Percentiles rank a stretch among this genome's conserved stretches.
Conservation (phyloP, 192 early-diverging fungal genomes). For the Rhizophagus prolifer region DNA sequence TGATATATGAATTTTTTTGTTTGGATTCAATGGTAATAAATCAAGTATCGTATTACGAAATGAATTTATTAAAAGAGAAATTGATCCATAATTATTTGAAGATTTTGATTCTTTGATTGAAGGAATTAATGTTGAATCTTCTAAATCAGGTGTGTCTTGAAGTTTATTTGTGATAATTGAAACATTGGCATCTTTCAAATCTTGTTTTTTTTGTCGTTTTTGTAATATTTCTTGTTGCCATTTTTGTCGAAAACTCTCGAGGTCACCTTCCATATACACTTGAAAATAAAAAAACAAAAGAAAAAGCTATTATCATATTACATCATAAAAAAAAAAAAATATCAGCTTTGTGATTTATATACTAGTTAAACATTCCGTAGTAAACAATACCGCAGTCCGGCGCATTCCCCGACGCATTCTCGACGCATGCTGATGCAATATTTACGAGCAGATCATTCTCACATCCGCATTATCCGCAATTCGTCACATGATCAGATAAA, state of each 20-base stretch:
- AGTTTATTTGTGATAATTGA: not conserved
- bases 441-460: too few species aligned
- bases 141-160: not conserved
- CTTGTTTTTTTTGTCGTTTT: not conserved
- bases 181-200: not conserved
- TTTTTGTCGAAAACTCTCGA: not conserved
- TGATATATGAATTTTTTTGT: constrained; percentile 34
- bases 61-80: constrained; percentile 2
- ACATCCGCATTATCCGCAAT: too few species aligned
- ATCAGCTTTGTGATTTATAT: too few species aligned
- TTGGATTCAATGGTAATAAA: constrained; percentile 31
- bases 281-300: too few species aligned
- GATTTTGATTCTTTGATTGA: too few species aligned
- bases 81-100: not conserved
- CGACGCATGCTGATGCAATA: too few species aligned
- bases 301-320: too few species aligned
- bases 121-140: not conserved
- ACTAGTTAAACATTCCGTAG: too few species aligned
- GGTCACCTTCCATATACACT: not conserved
- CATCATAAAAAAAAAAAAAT: too few species aligned
- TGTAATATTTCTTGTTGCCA: not conserved
- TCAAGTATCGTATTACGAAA: constrained; percentile 15
- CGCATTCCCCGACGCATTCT: too few species aligned
- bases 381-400: too few species aligned
- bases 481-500: too few species aligned